Base-by-base conservation (phyloP, 495 filamentous ascomycete genomes). In the Talaromyces liani region DNA sequence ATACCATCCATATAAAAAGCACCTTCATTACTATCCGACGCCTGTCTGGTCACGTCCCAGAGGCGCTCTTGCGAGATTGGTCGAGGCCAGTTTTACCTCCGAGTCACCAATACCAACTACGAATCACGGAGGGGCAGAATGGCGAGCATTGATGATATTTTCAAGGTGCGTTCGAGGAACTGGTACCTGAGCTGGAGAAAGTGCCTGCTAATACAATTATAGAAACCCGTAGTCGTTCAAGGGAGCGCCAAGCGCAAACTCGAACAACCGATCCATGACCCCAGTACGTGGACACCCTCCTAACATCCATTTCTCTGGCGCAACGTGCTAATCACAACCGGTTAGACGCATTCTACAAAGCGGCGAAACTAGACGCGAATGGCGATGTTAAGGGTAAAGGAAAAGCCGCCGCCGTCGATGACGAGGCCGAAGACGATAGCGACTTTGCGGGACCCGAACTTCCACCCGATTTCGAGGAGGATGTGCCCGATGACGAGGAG, bases 61-160 rank as follows among this genome's bases (percentile, higher is more conserved):
- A 16, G 1, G 1, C 45, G 45, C 45, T 9, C 1, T 56, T 22
- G 22, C 0, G 20, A 4, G 24, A 6, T 1, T 8, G 53, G 8
- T n/a, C 6, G 9, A 56, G 53, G 20, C 16, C 20, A 25, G 27
- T 34, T 36, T 39, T 39, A 39, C 8, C 31, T 60, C 27, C 27
- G n/a, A 33, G 9, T 14, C 25, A 47, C 27, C 31, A 47, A 60
- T 9, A 6, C 27, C 1, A 59, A 18, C 18, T 20, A 25, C 12
- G 22, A 27, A 3, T 56, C 22, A 6, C 27, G 22, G 22, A 56
- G 22, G 53, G 22, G 53, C 22, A 25, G 53, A 25, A 94, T 92
- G 89, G 80, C 88, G 25, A 90, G 84, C 72, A 85, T 93, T 70
- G 88, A 93, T 70, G 89, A 91, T 64, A 78, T 95, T 36, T 95